Evolutionary conservation across 179 eudicot genomes (phyloP).

Genomic region (Silene coronaria): DNA sequence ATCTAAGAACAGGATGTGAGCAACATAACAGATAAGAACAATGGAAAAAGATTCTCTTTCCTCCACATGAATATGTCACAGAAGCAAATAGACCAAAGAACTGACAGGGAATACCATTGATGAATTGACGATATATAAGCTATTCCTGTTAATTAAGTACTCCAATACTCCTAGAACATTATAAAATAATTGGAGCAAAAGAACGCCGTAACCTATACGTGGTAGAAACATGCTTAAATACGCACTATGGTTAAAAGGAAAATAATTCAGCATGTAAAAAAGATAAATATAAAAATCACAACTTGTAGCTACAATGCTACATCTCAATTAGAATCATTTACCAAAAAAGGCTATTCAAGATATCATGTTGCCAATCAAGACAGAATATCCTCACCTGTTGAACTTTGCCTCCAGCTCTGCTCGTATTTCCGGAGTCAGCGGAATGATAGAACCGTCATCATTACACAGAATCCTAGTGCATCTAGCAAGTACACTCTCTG

Average conservation of each 20-base stretch:
- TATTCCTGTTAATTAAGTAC: neutral
- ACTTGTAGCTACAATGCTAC: neutral
- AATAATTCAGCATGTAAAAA: neutral
- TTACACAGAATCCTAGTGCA: constrained; percentile 82
- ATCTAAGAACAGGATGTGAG: neutral
- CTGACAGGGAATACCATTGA: neutral
- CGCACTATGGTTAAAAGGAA: neutral
- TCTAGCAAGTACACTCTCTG: constrained; percentile 87
- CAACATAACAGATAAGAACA: neutral
- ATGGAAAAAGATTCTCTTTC: neutral
- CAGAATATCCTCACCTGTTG: constrained; percentile 48
- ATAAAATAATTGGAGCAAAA: neutral
- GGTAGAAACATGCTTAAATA: constrained; percentile 7
- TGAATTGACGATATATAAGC: neutral
- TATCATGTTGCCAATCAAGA: neutral
- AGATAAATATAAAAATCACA: no score
- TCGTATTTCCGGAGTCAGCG: constrained; percentile 63
- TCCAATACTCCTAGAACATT: neutral
- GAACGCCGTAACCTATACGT: neutral
- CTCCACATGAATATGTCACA: neutral
- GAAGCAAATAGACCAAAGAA: neutral
- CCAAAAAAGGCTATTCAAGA: neutral
- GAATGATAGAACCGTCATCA: constrained; percentile 76
- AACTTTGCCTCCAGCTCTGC: constrained; percentile 76
- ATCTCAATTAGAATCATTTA: neutral